phyloP scores from a whole-genome alignment of 306 rosid genomes.

The Myrica gale region DNA sequence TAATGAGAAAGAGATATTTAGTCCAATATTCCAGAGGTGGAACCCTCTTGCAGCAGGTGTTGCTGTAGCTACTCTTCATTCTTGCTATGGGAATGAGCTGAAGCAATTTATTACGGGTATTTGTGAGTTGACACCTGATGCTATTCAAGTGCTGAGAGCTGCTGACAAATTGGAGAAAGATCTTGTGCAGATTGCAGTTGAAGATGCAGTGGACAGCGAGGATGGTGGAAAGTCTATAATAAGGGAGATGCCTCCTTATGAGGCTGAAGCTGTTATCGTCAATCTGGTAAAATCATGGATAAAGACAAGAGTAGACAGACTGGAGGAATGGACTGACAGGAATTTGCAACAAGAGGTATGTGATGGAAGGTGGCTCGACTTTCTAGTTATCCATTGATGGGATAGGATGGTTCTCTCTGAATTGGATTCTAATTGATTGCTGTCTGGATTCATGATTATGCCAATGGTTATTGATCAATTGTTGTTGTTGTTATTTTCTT shows the following conservation, averaged over 20 bases:
- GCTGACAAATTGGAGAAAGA: slow-evolving; percentile 94
- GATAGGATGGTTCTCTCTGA: neutral
- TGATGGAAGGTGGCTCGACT: neutral
- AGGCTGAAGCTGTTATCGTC: slow-evolving; percentile 74
- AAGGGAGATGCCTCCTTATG: slow-evolving; percentile 94
- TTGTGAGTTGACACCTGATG: slow-evolving; percentile 75
- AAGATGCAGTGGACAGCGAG: slow-evolving; percentile 86
- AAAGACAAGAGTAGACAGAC: slow-evolving; percentile 73
- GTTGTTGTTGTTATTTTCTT: neutral
- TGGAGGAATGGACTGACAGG: slow-evolving; percentile 82
- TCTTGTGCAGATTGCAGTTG: slow-evolving; percentile 95
- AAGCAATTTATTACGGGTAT: slow-evolving; percentile 58
- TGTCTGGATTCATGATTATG: neutral
- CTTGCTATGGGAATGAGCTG: slow-evolving; percentile 80
- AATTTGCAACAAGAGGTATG: slow-evolving; percentile 81
- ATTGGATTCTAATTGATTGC: neutral
- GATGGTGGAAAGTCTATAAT: slow-evolving; percentile 95
- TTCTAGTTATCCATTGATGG: neutral
- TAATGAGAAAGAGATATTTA: slow-evolving; percentile 69
- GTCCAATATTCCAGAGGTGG: slow-evolving; percentile 84
- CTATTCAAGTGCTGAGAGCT: slow-evolving; percentile 71
- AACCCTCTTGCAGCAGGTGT: slow-evolving; percentile 86
- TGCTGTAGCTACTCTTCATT: slow-evolving; percentile 82
- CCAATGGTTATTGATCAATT: neutral
- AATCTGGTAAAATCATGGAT: slow-evolving; percentile 79